Evolutionary conservation across 2,329 filamentous ascomycete genomes (phyloP).

Genomic region (Diaporthe citrichinensis): DNA sequence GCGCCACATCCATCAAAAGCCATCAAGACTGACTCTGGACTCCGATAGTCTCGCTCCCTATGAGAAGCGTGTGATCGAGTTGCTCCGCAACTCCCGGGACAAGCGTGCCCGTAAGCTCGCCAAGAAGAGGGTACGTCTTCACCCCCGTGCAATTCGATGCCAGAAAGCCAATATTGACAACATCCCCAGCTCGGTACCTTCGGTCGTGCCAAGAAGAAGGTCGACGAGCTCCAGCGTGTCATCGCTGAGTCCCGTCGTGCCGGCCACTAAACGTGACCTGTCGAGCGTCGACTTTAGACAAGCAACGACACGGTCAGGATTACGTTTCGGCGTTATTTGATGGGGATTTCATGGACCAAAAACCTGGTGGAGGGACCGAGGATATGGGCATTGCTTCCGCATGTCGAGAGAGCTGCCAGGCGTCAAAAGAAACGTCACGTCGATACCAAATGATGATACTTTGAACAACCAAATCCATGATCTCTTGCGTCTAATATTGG

Average conservation of each 20-base stretch:
- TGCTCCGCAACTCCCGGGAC: constrained; percentile 99
- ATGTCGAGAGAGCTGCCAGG: constrained; percentile 21
- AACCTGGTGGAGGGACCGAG: constrained; percentile 16
- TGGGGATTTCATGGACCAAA: constrained; percentile 32
- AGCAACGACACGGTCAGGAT: constrained; percentile 30
- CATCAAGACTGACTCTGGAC: constrained; percentile 37
- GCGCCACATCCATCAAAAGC: not conserved
- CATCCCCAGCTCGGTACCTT: constrained; percentile 91
- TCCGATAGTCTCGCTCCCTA: constrained; percentile 83
- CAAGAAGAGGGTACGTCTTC: constrained; percentile 90
- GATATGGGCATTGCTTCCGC: constrained; percentile 19
- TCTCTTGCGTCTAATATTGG: not conserved
- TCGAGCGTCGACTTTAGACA: constrained; percentile 34
- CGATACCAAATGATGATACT: constrained; percentile 33
- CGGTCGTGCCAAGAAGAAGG: constrained; percentile 99
- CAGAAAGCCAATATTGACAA: constrained; percentile 45
- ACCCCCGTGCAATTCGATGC: not conserved
- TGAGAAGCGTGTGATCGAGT: constrained; percentile 98
- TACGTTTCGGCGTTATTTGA: constrained; percentile 29
- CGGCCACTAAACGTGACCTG: constrained; percentile 65
- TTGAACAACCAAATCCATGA: constrained; percentile 28
- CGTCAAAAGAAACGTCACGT: constrained; percentile 27
- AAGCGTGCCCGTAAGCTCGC: constrained; percentile 99
- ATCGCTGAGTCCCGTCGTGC: constrained; percentile 92
- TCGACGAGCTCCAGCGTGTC: constrained; percentile 98